A percentile compares a stretch with the other conserved stretches of the same genome.
Conservation (phyloP, 345 rosid genomes). For the Rhodamnia argentea region DNA sequence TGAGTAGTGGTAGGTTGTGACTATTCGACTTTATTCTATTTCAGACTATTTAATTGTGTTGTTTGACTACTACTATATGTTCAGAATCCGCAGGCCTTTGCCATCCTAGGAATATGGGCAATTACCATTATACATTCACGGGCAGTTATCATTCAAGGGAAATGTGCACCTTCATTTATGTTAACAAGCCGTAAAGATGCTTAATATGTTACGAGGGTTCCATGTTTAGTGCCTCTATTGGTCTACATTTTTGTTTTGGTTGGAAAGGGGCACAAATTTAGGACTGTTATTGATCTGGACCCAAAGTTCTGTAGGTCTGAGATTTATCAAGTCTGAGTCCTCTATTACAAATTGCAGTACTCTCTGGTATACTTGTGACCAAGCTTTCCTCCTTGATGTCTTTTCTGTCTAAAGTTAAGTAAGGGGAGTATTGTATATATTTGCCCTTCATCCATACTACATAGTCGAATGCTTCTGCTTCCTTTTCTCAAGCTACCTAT, state of each 20-base stretch:
- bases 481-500: background rate
- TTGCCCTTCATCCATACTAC: background rate
- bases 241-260: background rate
- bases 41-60: background rate
- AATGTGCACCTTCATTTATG: background rate
- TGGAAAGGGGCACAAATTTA: background rate
- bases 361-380: background rate
- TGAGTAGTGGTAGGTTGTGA: background rate
- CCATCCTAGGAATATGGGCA: background rate
- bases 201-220: background rate
- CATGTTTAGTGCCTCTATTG: background rate
- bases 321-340: background rate
- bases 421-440: background rate
- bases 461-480: background rate
- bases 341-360: background rate
- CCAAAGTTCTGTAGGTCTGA: background rate
- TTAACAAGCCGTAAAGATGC: background rate
- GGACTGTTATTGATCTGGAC: background rate
- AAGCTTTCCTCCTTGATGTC: background rate
- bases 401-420: background rate
- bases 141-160: background rate
- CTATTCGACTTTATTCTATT: background rate
- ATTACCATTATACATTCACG: background rate
- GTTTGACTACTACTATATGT: background rate
- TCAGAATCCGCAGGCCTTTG: background rate